These are phyloP conservation scores for Hemileccinum rubropunctum DNA, from an alignment of 768 basidiomycete genomes.

Conservation along the genomic window DNA sequence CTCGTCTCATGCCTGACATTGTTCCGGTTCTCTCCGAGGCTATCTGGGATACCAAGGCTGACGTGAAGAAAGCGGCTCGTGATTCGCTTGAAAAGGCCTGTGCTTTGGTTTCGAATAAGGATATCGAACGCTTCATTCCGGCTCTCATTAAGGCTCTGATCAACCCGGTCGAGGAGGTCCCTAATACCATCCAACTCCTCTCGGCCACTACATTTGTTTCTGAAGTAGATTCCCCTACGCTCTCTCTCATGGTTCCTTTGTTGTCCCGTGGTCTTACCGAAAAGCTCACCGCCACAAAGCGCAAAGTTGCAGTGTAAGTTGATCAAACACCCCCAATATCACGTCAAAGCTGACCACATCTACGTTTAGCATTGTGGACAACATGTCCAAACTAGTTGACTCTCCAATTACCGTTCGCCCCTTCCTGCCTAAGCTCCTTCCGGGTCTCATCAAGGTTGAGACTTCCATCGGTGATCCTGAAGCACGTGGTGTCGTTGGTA, in stretches of 20 bases:
- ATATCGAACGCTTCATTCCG: slow-evolving; percentile 94
- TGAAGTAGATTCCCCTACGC: slow-evolving; percentile 95
- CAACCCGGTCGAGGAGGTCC: slow-evolving; percentile 99
- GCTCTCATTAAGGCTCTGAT: slow-evolving; percentile 97
- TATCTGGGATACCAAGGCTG: slow-evolving; percentile 98
- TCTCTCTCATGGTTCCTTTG: slow-evolving; percentile 97
- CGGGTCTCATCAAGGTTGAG: slow-evolving; percentile 95
- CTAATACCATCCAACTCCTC: slow-evolving; percentile 90
- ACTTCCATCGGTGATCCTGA: slow-evolving; percentile 95
- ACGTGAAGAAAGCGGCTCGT: slow-evolving; percentile 98
- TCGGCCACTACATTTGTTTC: slow-evolving; percentile 99
- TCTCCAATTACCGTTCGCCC: slow-evolving; percentile 93
- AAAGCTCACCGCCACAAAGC: slow-evolving; percentile 95
- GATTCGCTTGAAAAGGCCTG: slow-evolving; percentile 93
- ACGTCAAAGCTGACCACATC: slow-evolving; percentile 14
- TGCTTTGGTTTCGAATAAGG: slow-evolving; percentile 96
- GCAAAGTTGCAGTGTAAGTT: slow-evolving; percentile 92
- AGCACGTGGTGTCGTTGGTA: slow-evolving; percentile 88
- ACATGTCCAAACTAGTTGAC: slow-evolving; percentile 98
- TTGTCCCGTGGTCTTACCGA: slow-evolving; percentile 90
- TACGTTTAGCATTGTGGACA: slow-evolving; percentile 79
- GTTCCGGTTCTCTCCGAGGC: slow-evolving; percentile 92
- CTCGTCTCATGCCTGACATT: slow-evolving; percentile 90
- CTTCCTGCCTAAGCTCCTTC: slow-evolving; percentile 93
- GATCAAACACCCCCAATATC: slow-evolving; percentile 5